A percentile compares a stretch with the other conserved stretches of the same genome.
phyloP scores from a whole-genome alignment of 768 basidiomycete species.

The Lactarius pseudohatsudake region DNA sequence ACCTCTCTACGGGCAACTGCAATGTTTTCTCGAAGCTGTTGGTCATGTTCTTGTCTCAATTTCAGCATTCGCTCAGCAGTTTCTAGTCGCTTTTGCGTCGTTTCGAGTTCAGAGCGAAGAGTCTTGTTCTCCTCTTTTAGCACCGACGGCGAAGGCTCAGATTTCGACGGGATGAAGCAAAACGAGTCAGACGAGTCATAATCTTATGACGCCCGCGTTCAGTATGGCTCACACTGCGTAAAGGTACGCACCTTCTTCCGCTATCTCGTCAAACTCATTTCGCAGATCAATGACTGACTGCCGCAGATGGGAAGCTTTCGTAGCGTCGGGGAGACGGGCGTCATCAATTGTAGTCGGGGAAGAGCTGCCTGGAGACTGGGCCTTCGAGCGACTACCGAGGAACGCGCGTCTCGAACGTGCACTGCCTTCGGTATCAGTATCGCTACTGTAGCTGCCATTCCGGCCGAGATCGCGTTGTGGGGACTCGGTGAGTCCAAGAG shows the following conservation, averaged over 20 bases:
- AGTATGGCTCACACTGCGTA: not conserved
- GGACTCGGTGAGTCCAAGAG: constrained; percentile 52
- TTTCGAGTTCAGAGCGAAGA: constrained; percentile 61
- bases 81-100: constrained; percentile 56
- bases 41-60: constrained; percentile 74
- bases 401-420: constrained; percentile 53
- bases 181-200: constrained; percentile 81
- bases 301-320: constrained; percentile 22
- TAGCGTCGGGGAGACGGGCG: constrained; percentile 20
- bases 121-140: constrained; percentile 67
- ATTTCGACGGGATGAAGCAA: constrained; percentile 65
- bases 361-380: constrained; percentile 35
- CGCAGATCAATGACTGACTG: constrained; percentile 30
- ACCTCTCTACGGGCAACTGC: constrained; percentile 68
- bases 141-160: constrained; percentile 47
- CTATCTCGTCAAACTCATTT: constrained; percentile 62
- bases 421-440: constrained; percentile 63
- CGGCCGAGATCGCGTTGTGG: constrained; percentile 37
- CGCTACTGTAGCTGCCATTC: constrained; percentile 59
- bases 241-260: constrained; percentile 56
- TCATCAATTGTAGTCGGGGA: constrained; percentile 30
- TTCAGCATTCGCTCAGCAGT: constrained; percentile 63
- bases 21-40: constrained; percentile 78
- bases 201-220: constrained; percentile 8
- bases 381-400: constrained; percentile 33